phyloP scores from a whole-genome alignment of 257 asterid species.

The Nicotiana obtusifolia region DNA sequence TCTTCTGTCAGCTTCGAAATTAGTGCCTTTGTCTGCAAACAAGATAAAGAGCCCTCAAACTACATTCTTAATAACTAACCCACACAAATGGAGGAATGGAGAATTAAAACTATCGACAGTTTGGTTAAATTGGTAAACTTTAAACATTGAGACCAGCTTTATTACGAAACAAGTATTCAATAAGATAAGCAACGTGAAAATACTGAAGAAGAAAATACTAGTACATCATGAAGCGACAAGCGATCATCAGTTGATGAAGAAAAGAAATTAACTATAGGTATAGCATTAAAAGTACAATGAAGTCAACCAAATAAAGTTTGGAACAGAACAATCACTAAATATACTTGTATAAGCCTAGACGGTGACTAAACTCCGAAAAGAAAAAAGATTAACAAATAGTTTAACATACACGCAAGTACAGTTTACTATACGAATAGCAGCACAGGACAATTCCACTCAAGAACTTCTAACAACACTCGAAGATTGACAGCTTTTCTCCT shows the following conservation, averaged over 20 bases:
- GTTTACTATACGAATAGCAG: neutral
- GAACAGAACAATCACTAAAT: neutral
- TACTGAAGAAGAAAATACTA: neutral
- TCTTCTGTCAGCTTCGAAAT: conserved; percentile 74
- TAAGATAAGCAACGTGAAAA: neutral
- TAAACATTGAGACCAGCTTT: neutral
- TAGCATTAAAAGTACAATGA: neutral
- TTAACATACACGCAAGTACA: neutral
- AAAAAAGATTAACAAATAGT: neutral
- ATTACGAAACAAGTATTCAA: neutral
- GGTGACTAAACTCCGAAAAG: neutral
- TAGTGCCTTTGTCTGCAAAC: conserved; percentile 56
- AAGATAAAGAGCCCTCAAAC: conserved; percentile 14
- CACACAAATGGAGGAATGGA: neutral
- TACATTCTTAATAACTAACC: neutral
- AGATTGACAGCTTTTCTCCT: neutral
- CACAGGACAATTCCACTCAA: neutral
- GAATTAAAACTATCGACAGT: neutral
- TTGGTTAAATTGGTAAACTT: neutral
- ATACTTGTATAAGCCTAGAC: neutral
- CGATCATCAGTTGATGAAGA: neutral
- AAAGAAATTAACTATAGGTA: neutral
- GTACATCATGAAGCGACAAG: neutral
- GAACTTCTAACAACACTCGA: conserved; percentile 4
- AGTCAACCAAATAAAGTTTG: neutral